phyloP scores from a whole-genome alignment of 768 basidiomycete species.

The Hygrophoropsis aurantiaca region DNA sequence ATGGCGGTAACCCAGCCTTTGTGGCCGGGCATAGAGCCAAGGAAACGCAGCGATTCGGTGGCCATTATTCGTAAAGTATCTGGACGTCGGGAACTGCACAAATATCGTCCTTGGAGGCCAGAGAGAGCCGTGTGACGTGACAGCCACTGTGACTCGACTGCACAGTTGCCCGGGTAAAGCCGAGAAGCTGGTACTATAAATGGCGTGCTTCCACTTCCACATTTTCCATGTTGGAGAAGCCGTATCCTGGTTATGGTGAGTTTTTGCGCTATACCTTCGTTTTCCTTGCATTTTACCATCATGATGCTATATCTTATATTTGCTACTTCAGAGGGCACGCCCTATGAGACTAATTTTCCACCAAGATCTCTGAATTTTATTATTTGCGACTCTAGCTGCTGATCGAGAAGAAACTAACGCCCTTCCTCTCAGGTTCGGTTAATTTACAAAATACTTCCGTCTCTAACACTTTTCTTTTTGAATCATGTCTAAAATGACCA shows the following conservation, averaged over 20 bases:
- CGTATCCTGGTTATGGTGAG: no score
- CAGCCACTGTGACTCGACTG: slow-evolving; percentile 68
- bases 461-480: not conserved
- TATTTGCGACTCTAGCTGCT: no score
- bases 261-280: no score
- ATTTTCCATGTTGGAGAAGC: no score
- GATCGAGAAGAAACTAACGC: no score
- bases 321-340: slow-evolving; percentile 65
- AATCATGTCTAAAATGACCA: no score
- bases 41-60: slow-evolving; percentile 84
- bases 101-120: slow-evolving; percentile 21
- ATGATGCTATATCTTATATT: slow-evolving; percentile 58
- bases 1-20: slow-evolving; percentile 99
- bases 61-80: slow-evolving; percentile 50
- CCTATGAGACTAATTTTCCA: slow-evolving; percentile 65
- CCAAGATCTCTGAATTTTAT: slow-evolving; percentile 66
- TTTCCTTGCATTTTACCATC: no score
- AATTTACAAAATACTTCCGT: not conserved
- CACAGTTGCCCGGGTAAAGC: slow-evolving; percentile 47
- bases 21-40: slow-evolving; percentile 91
- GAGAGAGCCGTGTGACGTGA: slow-evolving; percentile 40
- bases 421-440: no score
- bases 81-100: slow-evolving; percentile 21
- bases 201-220: no score
- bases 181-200: not conserved